Evolutionary conservation across 768 basidiomycete genomes (phyloP).

Genomic region (Leccinum obscurum): DNA sequence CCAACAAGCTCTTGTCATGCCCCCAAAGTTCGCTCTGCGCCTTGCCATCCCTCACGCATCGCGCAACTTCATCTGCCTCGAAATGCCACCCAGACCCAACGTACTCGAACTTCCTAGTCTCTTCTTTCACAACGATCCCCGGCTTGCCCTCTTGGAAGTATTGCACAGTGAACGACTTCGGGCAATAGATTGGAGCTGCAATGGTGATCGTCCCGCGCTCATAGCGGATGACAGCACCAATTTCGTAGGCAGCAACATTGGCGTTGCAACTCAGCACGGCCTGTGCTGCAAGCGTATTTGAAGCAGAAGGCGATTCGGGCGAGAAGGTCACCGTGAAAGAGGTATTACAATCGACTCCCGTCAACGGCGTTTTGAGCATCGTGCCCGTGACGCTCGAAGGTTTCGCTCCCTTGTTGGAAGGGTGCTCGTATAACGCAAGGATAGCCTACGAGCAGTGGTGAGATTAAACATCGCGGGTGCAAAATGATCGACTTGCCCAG

Average conservation of each 20-base stretch:
- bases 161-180: conserved; percentile 64
- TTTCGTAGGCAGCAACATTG: conserved; percentile 44
- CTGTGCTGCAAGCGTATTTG: conserved; percentile 56
- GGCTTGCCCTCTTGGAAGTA: conserved; percentile 52
- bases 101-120: conserved; percentile 57
- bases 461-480: conserved; percentile 3
- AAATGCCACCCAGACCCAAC: conserved; percentile 78
- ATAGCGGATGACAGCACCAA: conserved; percentile 71
- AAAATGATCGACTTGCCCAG: conserved; percentile 50
- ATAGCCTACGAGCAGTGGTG: conserved; percentile 56
- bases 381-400: conserved; percentile 64
- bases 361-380: conserved; percentile 77
- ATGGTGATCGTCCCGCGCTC: conserved; percentile 70
- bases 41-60: conserved; percentile 73
- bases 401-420: conserved; percentile 57
- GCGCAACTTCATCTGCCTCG: conserved; percentile 85
- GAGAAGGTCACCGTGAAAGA: conserved; percentile 72
- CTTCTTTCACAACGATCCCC: conserved; percentile 48
- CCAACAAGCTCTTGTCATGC: conserved; percentile 74
- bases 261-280: conserved; percentile 73
- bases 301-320: conserved; percentile 38
- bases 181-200: conserved; percentile 63
- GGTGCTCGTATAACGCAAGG: conserved; percentile 76
- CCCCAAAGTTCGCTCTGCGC: conserved; percentile 73
- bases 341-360: conserved; percentile 77